A percentile compares a stretch with the other conserved stretches of the same genome.
These are phyloP conservation scores for Eutreptiella sp. DNA, from an alignment of 208 protist genomes.

Conservation along the genomic window DNA sequence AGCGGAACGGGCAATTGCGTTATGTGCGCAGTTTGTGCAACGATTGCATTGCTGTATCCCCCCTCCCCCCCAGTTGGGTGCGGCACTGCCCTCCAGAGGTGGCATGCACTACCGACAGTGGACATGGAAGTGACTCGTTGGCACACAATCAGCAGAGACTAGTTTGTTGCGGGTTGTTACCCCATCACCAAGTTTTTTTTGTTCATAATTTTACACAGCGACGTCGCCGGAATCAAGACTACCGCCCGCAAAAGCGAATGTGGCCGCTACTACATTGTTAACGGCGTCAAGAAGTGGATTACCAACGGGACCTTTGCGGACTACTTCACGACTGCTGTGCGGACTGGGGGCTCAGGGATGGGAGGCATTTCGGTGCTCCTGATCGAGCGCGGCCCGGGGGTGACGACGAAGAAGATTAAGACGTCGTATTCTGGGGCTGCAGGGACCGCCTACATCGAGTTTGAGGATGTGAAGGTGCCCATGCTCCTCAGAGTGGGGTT, in stretches of 20 bases:
- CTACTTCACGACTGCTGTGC: conserved; percentile 34
- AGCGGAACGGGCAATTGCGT: no score
- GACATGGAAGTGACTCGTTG: no score
- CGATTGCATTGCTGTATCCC: no score
- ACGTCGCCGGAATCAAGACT: conserved; percentile 28
- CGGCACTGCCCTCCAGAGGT: no score
- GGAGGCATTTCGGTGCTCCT: conserved; percentile 30
- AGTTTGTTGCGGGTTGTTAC: no score
- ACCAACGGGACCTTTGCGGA: conserved; percentile 28
- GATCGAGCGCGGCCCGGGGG: conserved; percentile 23
- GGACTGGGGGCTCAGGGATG: conserved; percentile 15
- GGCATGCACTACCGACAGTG: no score
- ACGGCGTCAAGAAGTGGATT: conserved; percentile 32
- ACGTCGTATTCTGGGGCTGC: not conserved
- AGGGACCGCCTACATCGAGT: conserved; percentile 25
- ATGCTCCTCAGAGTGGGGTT: no score
- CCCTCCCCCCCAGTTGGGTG: no score
- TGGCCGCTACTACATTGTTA: conserved; percentile 32
- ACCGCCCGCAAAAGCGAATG: conserved; percentile 21
- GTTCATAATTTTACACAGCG: no score
- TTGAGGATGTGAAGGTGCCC: conserved; percentile 30
- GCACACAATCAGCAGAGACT: no score
- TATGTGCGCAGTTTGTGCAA: no score
- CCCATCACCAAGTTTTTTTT: no score
- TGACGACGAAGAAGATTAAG: conserved; percentile 6